phyloP scores from a whole-genome alignment of 208 protist species.

The Trypanosoma melophagium region DNA sequence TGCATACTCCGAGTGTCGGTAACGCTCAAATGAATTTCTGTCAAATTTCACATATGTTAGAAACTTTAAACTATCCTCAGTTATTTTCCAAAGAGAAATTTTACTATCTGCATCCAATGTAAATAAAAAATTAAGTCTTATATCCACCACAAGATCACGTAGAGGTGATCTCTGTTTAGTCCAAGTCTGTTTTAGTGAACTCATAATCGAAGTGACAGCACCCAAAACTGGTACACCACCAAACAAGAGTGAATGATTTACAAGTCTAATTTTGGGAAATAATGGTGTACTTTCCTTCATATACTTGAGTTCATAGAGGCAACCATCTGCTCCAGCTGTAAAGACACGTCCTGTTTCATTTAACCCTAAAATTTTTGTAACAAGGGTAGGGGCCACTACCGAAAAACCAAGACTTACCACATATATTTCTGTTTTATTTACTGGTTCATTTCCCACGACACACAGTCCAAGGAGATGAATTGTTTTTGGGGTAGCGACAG shows the following conservation, averaged over 20 bases:
- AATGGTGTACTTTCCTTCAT: slow-evolving; percentile 63
- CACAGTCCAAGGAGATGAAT: slow-evolving; percentile 80
- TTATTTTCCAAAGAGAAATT: slow-evolving; percentile 69
- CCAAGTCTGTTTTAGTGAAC: slow-evolving; percentile 58
- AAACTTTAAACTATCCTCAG: slow-evolving; percentile 44
- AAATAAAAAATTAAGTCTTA: slow-evolving; percentile 57
- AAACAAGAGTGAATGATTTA: slow-evolving; percentile 62
- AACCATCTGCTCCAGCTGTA: slow-evolving; percentile 71
- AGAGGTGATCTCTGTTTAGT: slow-evolving; percentile 48
- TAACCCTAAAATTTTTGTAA: slow-evolving; percentile 60
- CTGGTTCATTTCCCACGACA: slow-evolving; percentile 49
- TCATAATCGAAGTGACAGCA: slow-evolving; percentile 49
- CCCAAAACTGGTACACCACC: slow-evolving; percentile 57
- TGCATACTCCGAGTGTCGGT: slow-evolving; percentile 14
- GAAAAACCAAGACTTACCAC: slow-evolving; percentile 78
- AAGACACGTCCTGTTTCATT: slow-evolving; percentile 65
- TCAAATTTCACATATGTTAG: slow-evolving; percentile 46
- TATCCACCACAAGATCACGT: slow-evolving; percentile 72
- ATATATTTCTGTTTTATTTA: slow-evolving; percentile 48
- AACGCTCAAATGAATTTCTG: slow-evolving; percentile 17
- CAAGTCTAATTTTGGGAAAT: slow-evolving; percentile 66
- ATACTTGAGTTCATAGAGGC: slow-evolving; percentile 83
- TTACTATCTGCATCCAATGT: slow-evolving; percentile 68
- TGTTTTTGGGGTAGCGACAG: slow-evolving; percentile 69
- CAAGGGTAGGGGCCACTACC: slow-evolving; percentile 44